Evolutionary conservation across 2,329 filamentous ascomycete genomes (phyloP).

Genomic region (Phyllosticta capitalensis): DNA sequence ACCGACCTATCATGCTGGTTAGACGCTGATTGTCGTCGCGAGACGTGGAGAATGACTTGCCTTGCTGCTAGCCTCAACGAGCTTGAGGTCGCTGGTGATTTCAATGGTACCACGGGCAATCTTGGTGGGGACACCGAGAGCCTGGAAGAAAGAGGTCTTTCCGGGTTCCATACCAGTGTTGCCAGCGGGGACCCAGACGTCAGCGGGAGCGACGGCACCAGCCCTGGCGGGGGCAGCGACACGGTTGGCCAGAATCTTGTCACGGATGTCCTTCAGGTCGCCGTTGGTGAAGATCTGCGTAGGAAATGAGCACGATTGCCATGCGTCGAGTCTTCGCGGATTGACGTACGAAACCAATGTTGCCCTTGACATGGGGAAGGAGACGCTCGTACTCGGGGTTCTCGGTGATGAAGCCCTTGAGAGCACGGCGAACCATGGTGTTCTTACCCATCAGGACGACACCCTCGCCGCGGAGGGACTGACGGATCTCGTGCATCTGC

Average conservation of each 20-base stretch:
- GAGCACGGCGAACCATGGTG: conserved; percentile 97
- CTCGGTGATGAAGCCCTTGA: conserved; percentile 88
- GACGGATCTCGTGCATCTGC: conserved; percentile 99
- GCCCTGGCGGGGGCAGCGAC: conserved; percentile 96
- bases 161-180: conserved; percentile 99
- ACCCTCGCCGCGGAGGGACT: conserved; percentile 78
- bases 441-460: conserved; percentile 99
- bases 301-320: not conserved
- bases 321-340: not conserved
- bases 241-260: conserved; percentile 94
- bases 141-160: conserved; percentile 99
- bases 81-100: conserved; percentile 96
- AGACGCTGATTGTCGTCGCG: too few species aligned
- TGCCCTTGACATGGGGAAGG: conserved; percentile 82
- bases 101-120: conserved; percentile 99
- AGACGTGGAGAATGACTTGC: not conserved
- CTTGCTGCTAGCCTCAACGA: conserved; percentile 85
- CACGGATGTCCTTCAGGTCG: conserved; percentile 85
- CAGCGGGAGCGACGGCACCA: conserved; percentile 84
- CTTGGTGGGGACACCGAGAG: conserved; percentile 99
- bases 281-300: conserved; percentile 96
- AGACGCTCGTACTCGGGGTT: conserved; percentile 97
- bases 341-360: conserved; percentile 15
- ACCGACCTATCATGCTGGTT: conserved; percentile 52
- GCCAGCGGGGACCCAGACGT: conserved; percentile 92